Conservation (phyloP, 2,329 filamentous ascomycete genomes). For the Claviceps arundinis region DNA sequence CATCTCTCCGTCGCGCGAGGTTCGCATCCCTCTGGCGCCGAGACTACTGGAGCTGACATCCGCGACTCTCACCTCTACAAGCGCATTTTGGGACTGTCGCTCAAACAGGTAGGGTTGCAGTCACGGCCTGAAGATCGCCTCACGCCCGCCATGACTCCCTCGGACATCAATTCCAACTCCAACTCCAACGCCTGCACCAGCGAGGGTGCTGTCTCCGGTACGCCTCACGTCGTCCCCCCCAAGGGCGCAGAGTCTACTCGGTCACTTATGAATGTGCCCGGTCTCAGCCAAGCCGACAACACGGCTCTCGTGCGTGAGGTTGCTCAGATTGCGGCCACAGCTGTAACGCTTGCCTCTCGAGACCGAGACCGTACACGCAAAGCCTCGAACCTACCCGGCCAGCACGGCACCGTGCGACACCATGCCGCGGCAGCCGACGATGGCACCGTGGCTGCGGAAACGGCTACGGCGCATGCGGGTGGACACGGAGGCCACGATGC, state of each 20-base stretch:
- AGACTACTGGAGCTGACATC: constrained; percentile 52
- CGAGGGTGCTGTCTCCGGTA: constrained; percentile 32
- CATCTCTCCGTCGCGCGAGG: constrained; percentile 20
- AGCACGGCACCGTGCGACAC: constrained; percentile 12
- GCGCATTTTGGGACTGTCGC: constrained; percentile 78
- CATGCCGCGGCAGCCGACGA: constrained; percentile 22
- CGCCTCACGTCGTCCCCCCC: constrained; percentile 65
- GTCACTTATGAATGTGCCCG: constrained; percentile 43
- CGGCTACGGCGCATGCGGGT: constrained; percentile 20
- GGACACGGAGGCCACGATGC: constrained; percentile 75
- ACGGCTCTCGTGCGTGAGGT: constrained; percentile 71
- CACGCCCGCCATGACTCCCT: constrained; percentile 20
- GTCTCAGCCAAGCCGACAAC: constrained; percentile 72
- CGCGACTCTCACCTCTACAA: constrained; percentile 85
- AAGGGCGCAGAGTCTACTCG: constrained; percentile 35
- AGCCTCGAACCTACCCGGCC: constrained; percentile 18
- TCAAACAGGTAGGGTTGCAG: constrained; percentile 66
- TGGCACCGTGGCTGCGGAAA: constrained; percentile 15
- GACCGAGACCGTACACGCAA: constrained; percentile 38
- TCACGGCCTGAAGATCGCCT: constrained; percentile 36
- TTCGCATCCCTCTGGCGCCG: constrained; percentile 26
- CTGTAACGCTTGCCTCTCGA: constrained; percentile 72
- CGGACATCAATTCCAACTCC: constrained; percentile 17
- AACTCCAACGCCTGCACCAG: constrained; percentile 22
- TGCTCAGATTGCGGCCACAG: constrained; percentile 85